Conservation (phyloP, 306 rosid species). For the Alnus glutinosa region DNA sequence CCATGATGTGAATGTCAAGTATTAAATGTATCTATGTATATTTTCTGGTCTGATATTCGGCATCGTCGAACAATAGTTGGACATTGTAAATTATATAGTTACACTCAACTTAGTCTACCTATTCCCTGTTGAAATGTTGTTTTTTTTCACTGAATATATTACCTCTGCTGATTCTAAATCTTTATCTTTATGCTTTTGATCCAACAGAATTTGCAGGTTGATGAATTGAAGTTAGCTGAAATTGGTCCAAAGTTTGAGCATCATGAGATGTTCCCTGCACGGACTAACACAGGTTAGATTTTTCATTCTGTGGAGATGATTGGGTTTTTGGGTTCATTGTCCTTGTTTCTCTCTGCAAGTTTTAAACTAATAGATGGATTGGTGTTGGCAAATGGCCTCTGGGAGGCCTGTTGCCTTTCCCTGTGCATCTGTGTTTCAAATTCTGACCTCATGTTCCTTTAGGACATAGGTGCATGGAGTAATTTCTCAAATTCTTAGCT, state of each 20-base stretch:
- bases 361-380: background rate
- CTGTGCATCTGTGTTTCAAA: background rate
- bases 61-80: background rate
- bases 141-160: background rate
- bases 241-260: conserved; percentile 91
- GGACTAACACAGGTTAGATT: conserved; percentile 85
- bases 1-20: background rate
- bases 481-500: background rate
- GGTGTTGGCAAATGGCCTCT: background rate
- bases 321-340: background rate
- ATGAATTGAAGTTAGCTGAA: conserved; percentile 76
- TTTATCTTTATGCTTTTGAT: conserved; percentile 26
- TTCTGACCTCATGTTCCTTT: background rate
- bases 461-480: background rate
- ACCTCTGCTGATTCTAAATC: background rate
- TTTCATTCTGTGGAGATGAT: conserved; percentile 6
- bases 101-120: background rate
- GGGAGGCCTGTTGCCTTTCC: background rate
- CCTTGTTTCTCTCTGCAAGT: background rate
- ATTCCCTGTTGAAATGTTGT: background rate
- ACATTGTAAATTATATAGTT: background rate
- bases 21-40: background rate
- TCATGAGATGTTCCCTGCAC: conserved; percentile 87
- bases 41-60: background rate
- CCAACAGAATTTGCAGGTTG: conserved; percentile 76